Conservation (phyloP, 1,139 yeast species). For the Blastobotrys indianensis region DNA sequence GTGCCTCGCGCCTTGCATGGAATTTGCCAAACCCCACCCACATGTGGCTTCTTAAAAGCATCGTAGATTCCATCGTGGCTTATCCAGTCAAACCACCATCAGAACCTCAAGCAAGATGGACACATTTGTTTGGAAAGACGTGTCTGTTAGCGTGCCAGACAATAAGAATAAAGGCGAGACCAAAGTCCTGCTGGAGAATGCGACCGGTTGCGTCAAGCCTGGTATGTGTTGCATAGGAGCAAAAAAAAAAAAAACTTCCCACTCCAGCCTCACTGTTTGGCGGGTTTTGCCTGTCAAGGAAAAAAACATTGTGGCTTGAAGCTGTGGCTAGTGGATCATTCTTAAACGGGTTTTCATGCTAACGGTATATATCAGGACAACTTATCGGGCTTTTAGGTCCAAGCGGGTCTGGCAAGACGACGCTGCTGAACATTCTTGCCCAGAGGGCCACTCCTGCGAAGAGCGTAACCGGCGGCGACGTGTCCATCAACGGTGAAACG, state of each 20-base stretch:
- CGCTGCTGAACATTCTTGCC: constrained; percentile 40
- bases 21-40: no score
- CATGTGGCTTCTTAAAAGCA: no score
- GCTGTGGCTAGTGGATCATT: neutral
- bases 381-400: constrained; percentile 45
- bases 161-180: neutral
- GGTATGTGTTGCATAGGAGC: no score
- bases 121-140: constrained; percentile 1
- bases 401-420: constrained; percentile 48
- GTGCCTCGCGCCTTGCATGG: no score
- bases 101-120: neutral
- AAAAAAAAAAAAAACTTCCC: neutral
- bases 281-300: no score
- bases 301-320: neutral
- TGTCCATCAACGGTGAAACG: constrained; percentile 6
- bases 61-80: no score
- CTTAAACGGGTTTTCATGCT: neutral
- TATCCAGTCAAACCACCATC: no score
- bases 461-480: constrained; percentile 8
- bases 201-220: constrained; percentile 1
- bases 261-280: no score
- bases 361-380: constrained; percentile 14
- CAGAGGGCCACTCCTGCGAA: constrained; percentile 31
- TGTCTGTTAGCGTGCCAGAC: constrained; percentile 4
- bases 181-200: constrained; percentile 2